These are phyloP conservation scores for Mycena pura DNA, from an alignment of 768 basidiomycete genomes.

Conservation along the genomic window DNA sequence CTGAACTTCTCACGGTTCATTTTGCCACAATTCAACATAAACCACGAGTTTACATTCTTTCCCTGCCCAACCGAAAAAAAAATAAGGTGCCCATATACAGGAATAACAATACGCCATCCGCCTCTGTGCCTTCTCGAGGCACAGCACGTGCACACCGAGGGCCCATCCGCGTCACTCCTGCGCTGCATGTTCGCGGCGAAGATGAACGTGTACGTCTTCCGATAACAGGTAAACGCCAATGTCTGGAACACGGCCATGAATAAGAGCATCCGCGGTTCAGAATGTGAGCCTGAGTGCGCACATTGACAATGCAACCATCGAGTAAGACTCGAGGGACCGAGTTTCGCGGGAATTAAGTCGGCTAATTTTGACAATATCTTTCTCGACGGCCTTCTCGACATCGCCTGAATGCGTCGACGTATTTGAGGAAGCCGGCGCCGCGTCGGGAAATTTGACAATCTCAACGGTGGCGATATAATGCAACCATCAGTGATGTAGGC, in stretches of 20 bases:
- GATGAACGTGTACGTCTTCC: slow-evolving; percentile 60
- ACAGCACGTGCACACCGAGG: no score
- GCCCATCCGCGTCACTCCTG: no score
- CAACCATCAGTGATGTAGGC: no score
- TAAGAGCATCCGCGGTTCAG: neutral
- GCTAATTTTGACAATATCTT: neutral
- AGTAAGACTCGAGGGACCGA: slow-evolving; percentile 16
- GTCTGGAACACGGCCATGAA: slow-evolving; percentile 35
- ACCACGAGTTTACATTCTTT: no score
- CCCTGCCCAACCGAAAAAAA: no score
- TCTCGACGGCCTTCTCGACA: slow-evolving; percentile 6
- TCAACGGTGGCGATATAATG: no score
- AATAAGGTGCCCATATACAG: no score
- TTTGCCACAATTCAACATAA: no score
- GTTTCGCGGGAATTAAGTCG: slow-evolving; percentile 24
- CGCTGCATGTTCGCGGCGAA: slow-evolving; percentile 59
- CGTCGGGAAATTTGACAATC: neutral
- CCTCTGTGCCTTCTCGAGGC: no score
- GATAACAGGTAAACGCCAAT: slow-evolving; percentile 41
- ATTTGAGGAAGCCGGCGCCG: neutral
- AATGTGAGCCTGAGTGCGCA: neutral
- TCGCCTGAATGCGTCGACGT: slow-evolving; percentile 6
- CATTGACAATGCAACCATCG: slow-evolving; percentile 26
- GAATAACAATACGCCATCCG: no score
- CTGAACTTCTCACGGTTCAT: no score